Evolutionary conservation across 2,329 filamentous ascomycete species (phyloP).

Genomic region (Aspergillus costaricaensis): DNA sequence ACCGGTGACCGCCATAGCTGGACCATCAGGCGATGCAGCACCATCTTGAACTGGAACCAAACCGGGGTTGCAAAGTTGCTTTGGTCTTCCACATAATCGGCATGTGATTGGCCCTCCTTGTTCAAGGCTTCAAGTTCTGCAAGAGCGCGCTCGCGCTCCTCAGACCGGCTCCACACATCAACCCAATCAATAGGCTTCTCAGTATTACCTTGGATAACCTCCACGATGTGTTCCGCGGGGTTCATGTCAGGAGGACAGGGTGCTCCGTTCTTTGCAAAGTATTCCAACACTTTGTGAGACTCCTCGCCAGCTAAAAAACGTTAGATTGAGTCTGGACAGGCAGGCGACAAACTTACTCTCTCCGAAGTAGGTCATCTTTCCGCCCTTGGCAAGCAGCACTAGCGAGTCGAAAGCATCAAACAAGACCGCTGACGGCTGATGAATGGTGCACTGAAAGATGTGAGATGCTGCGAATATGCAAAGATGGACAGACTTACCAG

Average conservation of each 20-base stretch:
- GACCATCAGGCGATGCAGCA: slow-evolving; percentile 35
- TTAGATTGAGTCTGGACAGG: background rate
- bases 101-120: slow-evolving; percentile 19
- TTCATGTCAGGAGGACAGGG: slow-evolving; percentile 56
- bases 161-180: slow-evolving; percentile 34
- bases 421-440: slow-evolving; percentile 68
- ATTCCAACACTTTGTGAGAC: slow-evolving; percentile 47
- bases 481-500: slow-evolving; percentile 45
- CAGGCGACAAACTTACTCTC: slow-evolving; percentile 39
- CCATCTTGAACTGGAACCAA: slow-evolving; percentile 44
- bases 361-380: slow-evolving; percentile 68
- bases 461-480: background rate
- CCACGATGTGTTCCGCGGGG: slow-evolving; percentile 53
- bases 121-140: slow-evolving; percentile 32
- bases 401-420: slow-evolving; percentile 69
- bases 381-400: slow-evolving; percentile 64
- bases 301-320: slow-evolving; percentile 32
- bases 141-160: slow-evolving; percentile 30
- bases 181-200: slow-evolving; percentile 34
- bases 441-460: slow-evolving; percentile 57
- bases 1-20: slow-evolving; percentile 40
- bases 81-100: slow-evolving; percentile 33
- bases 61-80: slow-evolving; percentile 42
- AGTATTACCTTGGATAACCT: slow-evolving; percentile 35
- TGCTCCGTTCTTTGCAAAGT: slow-evolving; percentile 57